A percentile compares a stretch with the other conserved stretches of the same genome.
These are phyloP conservation scores for Musa troglodytarum DNA, from an alignment of 176 grass and related monocot genomes.

Conservation along the genomic window DNA sequence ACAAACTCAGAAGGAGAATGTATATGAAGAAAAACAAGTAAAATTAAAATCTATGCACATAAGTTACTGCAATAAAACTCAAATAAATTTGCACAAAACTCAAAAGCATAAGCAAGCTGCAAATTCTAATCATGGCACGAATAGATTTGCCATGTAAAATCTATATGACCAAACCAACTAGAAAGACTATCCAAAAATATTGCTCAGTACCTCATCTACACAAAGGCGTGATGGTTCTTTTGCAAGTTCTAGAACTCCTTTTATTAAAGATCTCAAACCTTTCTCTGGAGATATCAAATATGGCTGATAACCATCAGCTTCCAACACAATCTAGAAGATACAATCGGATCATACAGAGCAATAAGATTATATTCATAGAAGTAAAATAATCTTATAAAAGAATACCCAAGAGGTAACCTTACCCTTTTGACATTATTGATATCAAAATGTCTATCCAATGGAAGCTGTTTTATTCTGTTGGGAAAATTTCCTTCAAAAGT, in stretches of 20 bases:
- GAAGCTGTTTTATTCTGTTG: constrained; percentile 73
- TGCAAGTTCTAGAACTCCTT: constrained; percentile 61
- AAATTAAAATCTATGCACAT: too few relatives aligned
- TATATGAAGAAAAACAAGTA: neutral
- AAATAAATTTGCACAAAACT: neutral
- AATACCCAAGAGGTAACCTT: constrained; percentile 18
- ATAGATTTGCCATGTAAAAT: neutral
- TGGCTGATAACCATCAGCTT: constrained; percentile 83
- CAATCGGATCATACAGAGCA: constrained; percentile 1
- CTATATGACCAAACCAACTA: neutral
- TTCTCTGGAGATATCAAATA: constrained; percentile 84
- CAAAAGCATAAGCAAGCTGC: neutral
- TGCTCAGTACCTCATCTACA: constrained; percentile 62
- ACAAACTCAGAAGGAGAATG: neutral
- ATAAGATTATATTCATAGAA: neutral
- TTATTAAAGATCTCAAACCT: constrained; percentile 72
- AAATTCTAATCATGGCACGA: neutral
- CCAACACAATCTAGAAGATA: constrained; percentile 59
- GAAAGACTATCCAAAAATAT: neutral
- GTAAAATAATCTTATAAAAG: neutral
- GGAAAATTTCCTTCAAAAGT: constrained; percentile 84
- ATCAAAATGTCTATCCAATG: constrained; percentile 74
- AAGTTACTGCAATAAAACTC: neutral
- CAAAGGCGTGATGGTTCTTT: constrained; percentile 74
- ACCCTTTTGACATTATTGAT: constrained; percentile 96